Evolutionary conservation across 2,329 filamentous ascomycete genomes (phyloP).

Genomic region (Emericellopsis cladophorae): DNA sequence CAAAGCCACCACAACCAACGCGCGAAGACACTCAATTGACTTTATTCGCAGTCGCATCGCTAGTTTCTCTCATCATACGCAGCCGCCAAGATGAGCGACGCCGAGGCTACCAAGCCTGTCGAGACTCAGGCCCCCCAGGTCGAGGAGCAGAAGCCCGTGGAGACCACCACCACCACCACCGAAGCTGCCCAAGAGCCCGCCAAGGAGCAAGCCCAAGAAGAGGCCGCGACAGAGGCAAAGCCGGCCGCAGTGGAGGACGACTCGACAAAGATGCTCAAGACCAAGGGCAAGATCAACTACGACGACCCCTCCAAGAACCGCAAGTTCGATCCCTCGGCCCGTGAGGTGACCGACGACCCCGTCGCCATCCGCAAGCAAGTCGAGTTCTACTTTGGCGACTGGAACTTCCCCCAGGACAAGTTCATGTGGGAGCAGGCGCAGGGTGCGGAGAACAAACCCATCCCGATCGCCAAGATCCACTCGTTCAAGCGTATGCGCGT

Average conservation of each 20-base stretch:
- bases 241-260: conserved; percentile 9
- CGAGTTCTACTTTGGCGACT: conserved; percentile 93
- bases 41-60: conserved; percentile 1
- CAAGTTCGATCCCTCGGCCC: conserved; percentile 58
- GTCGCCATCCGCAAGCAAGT: conserved; percentile 75
- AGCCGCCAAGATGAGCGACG: conserved; percentile 21
- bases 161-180: conserved; percentile 5
- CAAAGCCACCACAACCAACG: background rate
- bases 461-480: conserved; percentile 66
- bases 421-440: conserved; percentile 71
- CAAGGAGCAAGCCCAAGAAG: conserved; percentile 11
- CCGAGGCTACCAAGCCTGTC: conserved; percentile 23
- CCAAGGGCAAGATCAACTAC: conserved; percentile 23
- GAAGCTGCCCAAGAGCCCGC: conserved; percentile 12
- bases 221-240: conserved; percentile 11
- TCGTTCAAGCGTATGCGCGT: conserved; percentile 92
- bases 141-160: conserved; percentile 1
- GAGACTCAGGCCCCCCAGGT: conserved; percentile 11
- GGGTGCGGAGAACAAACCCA: conserved; percentile 69
- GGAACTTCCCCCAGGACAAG: conserved; percentile 79
- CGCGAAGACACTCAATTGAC: background rate
- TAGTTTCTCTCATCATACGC: conserved; percentile 2
- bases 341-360: conserved; percentile 63
- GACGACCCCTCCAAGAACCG: conserved; percentile 39
- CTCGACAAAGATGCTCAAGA: conserved; percentile 28